A percentile compares a stretch with the other conserved stretches of the same genome.
These are phyloP conservation scores for Calvatia gigantea DNA, from an alignment of 768 basidiomycete species.

Conservation along the genomic window DNA sequence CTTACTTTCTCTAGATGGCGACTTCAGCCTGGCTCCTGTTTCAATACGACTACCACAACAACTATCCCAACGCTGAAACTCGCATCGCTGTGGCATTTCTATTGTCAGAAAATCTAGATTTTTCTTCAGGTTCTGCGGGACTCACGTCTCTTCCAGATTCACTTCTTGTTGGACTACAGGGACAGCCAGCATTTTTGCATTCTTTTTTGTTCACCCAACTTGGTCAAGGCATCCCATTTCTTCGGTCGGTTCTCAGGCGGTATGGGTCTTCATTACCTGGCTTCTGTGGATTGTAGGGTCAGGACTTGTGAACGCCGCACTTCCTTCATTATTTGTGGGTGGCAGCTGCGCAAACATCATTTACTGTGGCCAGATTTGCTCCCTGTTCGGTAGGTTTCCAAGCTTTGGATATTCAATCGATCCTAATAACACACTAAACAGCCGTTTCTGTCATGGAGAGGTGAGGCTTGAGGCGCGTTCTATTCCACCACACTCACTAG, in stretches of 20 bases:
- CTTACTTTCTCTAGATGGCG: constrained; percentile 37
- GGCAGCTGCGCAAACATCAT: constrained; percentile 40
- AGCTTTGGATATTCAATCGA: neutral
- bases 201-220: constrained; percentile 57
- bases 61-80: constrained; percentile 44
- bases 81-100: constrained; percentile 43
- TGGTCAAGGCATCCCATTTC: constrained; percentile 51
- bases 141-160: constrained; percentile 37
- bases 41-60: constrained; percentile 51
- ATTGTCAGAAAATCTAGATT: constrained; percentile 34
- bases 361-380: constrained; percentile 56
- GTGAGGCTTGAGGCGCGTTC: constrained; percentile 29
- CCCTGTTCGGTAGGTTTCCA: constrained; percentile 42
- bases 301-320: constrained; percentile 44
- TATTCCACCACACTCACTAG: neutral
- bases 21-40: constrained; percentile 56
- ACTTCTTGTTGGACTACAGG: constrained; percentile 57
- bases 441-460: constrained; percentile 46
- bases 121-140: neutral
- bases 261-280: constrained; percentile 61
- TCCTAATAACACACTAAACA: constrained; percentile 21
- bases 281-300: constrained; percentile 58
- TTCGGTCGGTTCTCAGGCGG: constrained; percentile 55
- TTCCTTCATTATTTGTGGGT: constrained; percentile 39
- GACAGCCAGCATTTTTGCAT: constrained; percentile 48